Conservation (phyloP, 2,329 filamentous ascomycete genomes). For the Pestalotiopsis sp. region DNA sequence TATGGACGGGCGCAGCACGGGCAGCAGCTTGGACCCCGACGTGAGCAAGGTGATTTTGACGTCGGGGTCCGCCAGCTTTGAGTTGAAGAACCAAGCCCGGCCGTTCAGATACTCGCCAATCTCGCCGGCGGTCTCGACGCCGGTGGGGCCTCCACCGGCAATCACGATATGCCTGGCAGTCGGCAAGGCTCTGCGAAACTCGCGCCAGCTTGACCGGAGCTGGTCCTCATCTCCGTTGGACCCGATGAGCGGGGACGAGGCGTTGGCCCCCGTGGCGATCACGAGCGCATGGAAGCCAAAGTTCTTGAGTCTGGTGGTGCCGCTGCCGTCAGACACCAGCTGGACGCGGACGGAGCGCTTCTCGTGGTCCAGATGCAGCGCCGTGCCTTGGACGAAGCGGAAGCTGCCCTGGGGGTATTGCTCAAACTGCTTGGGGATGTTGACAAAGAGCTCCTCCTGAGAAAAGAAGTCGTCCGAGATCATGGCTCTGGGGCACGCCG, state of each 20-base stretch:
- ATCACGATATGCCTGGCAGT: slow-evolving; percentile 43
- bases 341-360: slow-evolving; percentile 33
- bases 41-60: slow-evolving; percentile 47
- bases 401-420: slow-evolving; percentile 39
- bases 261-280: slow-evolving; percentile 48
- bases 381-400: slow-evolving; percentile 42
- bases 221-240: slow-evolving; percentile 34
- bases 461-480: slow-evolving; percentile 44
- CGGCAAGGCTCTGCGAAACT: slow-evolving; percentile 40
- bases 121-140: slow-evolving; percentile 49
- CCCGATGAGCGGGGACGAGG: slow-evolving; percentile 43
- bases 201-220: slow-evolving; percentile 34
- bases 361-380: slow-evolving; percentile 33
- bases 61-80: slow-evolving; percentile 31
- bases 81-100: slow-evolving; percentile 36
- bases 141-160: slow-evolving; percentile 42
- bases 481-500: slow-evolving; percentile 45
- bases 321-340: neutral
- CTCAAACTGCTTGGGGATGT: slow-evolving; percentile 36
- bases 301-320: slow-evolving; percentile 12
- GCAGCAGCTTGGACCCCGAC: slow-evolving; percentile 37
- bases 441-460: slow-evolving; percentile 44
- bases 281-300: slow-evolving; percentile 44
- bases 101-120: slow-evolving; percentile 53
- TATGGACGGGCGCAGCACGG: slow-evolving; percentile 36